Conservation (phyloP, 352 stramenopile species). For the Pythium grandisporangium region DNA sequence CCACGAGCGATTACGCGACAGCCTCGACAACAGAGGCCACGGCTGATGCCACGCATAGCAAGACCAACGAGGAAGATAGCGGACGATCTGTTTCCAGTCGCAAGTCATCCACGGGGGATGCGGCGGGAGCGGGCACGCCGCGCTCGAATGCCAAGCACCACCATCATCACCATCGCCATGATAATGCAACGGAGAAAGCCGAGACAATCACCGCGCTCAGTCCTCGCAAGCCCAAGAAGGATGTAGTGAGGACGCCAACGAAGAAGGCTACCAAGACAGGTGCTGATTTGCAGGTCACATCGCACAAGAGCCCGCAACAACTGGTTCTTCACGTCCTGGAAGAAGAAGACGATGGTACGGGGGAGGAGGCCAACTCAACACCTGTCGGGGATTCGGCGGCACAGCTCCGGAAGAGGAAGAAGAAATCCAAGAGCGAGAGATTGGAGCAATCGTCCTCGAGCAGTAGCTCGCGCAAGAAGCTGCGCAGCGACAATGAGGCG, state of each 20-base stretch:
- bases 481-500: conserved; percentile 43
- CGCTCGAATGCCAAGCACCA: conserved; percentile 12
- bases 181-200: too few species aligned
- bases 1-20: too few species aligned
- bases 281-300: conserved; percentile 2
- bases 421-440: conserved; percentile 31
- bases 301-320: background rate
- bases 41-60: too few species aligned
- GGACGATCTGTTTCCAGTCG: background rate
- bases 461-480: conserved; percentile 17
- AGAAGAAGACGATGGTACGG: conserved; percentile 1
- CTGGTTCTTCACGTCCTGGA: conserved; percentile 3
- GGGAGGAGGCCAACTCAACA: conserved; percentile 1
- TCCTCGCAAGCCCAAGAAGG: too few species aligned
- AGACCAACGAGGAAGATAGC: too few species aligned
- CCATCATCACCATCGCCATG: conserved; percentile 9
- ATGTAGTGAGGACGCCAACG: background rate
- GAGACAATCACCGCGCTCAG: too few species aligned
- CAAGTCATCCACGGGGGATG: conserved; percentile 12
- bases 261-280: background rate
- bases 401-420: conserved; percentile 22
- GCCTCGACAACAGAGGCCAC: too few species aligned
- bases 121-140: conserved; percentile 1
- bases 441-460: conserved; percentile 16
- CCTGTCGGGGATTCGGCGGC: background rate